Base-by-base conservation (phyloP, 1,284 basidiomycete species). In the Cryptococcus sp. region DNA sequence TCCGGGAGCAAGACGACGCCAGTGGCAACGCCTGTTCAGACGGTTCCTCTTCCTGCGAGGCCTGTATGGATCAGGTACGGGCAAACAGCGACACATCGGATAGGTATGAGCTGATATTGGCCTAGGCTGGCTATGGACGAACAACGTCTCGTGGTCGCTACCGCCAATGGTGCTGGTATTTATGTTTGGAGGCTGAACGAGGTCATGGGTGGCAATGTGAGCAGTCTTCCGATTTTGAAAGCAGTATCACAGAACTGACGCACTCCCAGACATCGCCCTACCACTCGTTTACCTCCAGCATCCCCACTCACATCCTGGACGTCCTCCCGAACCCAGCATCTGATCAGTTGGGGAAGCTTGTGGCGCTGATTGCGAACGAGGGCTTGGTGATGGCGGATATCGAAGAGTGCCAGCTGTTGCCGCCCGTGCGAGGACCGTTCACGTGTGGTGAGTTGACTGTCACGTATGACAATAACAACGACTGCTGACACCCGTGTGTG, bases 281-380 rank as follows among this genome's bases (percentile, higher is more conserved):
- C 51, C 57, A 68, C 37, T 60, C 68, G 49, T 65, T 71, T 60
- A 67, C 57, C n/a, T 42, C 62, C 35, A 60, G 63, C 49, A 72
- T 74, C 58, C 76, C 70, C 23, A 57, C 51, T 48, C 67, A 55
- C 36, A 69, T 72, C 23, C 61, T 70, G 45, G 77, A 71, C 53
- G 66, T 80, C n/a, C 64, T 76, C 0, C 78, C 80, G 9, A 81
- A 81, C 56, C 80, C 80, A 3, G 76, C 77, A 1, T 46, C 50
- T 39, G 73, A 62, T 64, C 70, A 46, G 56, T 58, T 75, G 6
- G 67, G 75, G 6, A 67, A 72, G 4, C 69, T 77, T 33, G 73
- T 78, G 24, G 66, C 77, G 0, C 65, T 77, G 3, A 51, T 81
- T 3, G 72, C 72, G 12, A 55, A 56, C 6, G 67, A 71, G 39